Evolutionary conservation across 2,329 filamentous ascomycete species (phyloP).

Genomic region (Bipolaris victoriae): DNA sequence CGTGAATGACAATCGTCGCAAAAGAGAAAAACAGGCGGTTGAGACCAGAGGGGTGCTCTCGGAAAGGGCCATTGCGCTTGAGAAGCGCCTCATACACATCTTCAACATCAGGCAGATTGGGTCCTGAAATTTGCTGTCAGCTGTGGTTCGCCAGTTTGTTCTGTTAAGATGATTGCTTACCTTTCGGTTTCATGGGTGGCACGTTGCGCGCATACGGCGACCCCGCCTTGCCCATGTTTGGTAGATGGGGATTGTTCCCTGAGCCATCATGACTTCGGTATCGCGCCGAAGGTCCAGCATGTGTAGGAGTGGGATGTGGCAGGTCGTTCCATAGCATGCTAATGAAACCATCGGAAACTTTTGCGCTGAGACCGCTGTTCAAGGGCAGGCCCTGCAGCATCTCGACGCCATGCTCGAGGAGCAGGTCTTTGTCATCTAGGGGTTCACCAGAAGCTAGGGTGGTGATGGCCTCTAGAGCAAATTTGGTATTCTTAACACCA

Average conservation of each 20-base stretch:
- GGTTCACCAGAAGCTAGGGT: constrained; percentile 68
- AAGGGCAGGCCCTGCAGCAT: constrained; percentile 59
- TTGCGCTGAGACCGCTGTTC: constrained; percentile 57
- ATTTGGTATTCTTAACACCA: constrained; percentile 52
- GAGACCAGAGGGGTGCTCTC: constrained; percentile 71
- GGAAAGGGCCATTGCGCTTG: constrained; percentile 63
- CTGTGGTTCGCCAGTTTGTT: not conserved
- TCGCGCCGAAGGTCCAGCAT: constrained; percentile 54
- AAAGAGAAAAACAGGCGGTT: constrained; percentile 75
- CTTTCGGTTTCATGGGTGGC: constrained; percentile 58
- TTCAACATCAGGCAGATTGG: constrained; percentile 66
- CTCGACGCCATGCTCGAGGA: constrained; percentile 57
- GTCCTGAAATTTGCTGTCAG: constrained; percentile 27
- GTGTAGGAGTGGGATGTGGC: constrained; percentile 57
- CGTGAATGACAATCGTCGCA: constrained; percentile 67
- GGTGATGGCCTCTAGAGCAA: constrained; percentile 63
- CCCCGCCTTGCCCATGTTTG: constrained; percentile 61
- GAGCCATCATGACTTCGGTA: constrained; percentile 49
- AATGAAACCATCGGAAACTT: constrained; percentile 59
- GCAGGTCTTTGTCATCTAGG: constrained; percentile 63
- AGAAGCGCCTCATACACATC: constrained; percentile 67
- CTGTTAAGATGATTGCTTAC: constrained; percentile 18
- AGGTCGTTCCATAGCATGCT: constrained; percentile 61
- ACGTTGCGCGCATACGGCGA: constrained; percentile 65
- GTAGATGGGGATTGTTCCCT: constrained; percentile 59